phyloP scores from a whole-genome alignment of 805 yeast genomes.

The Blastobotrys parvus region DNA sequence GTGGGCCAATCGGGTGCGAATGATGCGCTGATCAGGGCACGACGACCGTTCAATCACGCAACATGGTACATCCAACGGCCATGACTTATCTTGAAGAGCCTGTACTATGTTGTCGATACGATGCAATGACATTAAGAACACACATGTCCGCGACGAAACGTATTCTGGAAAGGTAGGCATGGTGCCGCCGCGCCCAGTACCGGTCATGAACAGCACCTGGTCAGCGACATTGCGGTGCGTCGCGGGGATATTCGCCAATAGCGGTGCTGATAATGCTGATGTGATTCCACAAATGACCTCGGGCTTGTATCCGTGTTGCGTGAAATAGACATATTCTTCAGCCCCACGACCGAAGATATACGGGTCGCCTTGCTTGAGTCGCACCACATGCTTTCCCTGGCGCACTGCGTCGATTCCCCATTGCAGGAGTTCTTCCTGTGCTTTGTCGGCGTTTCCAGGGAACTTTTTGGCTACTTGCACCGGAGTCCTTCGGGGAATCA shows the following conservation, averaged over 20 bases:
- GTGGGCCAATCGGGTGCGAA: constrained; percentile 60
- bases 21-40: constrained; percentile 85
- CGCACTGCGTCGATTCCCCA: constrained; percentile 58
- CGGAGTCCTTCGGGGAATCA: constrained; percentile 70
- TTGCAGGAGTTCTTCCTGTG: constrained; percentile 76
- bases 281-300: constrained; percentile 80
- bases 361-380: constrained; percentile 95
- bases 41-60: constrained; percentile 87
- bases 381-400: constrained; percentile 68
- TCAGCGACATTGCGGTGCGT: constrained; percentile 90
- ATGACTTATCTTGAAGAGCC: constrained; percentile 42
- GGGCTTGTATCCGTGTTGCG: constrained; percentile 59
- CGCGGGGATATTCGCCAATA: constrained; percentile 74
- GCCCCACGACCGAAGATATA: constrained; percentile 96
- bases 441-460: constrained; percentile 94
- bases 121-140: constrained; percentile 86
- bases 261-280: constrained; percentile 83
- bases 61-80: constrained; percentile 70
- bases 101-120: constrained; percentile 37
- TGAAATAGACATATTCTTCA: constrained; percentile 72
- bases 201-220: constrained; percentile 88
- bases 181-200: constrained; percentile 84
- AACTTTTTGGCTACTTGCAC: constrained; percentile 85
- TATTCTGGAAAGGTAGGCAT: constrained; percentile 72
- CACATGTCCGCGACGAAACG: constrained; percentile 65